phyloP scores from a whole-genome alignment of 192 early-diverging fungal genomes.

The Backusella tuberculispora region DNA sequence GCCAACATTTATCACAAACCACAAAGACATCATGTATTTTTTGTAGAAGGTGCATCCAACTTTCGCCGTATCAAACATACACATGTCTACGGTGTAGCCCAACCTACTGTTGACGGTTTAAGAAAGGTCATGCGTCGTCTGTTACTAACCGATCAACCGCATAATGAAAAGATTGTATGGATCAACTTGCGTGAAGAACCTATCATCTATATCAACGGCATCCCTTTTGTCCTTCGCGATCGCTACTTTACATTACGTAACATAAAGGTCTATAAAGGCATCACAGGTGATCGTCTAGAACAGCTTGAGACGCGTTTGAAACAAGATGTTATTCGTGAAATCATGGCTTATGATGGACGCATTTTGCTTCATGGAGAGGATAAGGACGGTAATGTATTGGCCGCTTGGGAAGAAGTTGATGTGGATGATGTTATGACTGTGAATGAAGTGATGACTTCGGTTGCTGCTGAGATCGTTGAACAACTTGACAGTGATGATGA shows the following conservation, averaged over 20 bases:
- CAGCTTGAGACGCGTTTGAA: slow-evolving; percentile 57
- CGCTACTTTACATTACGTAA: slow-evolving; percentile 61
- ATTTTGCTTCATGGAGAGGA: slow-evolving; percentile 61
- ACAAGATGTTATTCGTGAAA: slow-evolving; percentile 57
- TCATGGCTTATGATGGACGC: slow-evolving; percentile 50
- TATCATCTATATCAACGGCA: slow-evolving; percentile 66
- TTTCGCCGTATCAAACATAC: slow-evolving; percentile 51
- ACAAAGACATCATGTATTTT: slow-evolving; percentile 26
- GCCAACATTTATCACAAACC: neutral
- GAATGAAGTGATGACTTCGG: slow-evolving; percentile 49
- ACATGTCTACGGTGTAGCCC: slow-evolving; percentile 57
- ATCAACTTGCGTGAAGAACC: slow-evolving; percentile 74
- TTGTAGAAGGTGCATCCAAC: slow-evolving; percentile 58
- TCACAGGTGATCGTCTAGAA: slow-evolving; percentile 55
- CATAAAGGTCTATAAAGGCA: slow-evolving; percentile 62
- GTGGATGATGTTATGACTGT: slow-evolving; percentile 56
- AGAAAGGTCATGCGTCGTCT: slow-evolving; percentile 48
- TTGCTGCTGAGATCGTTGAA: slow-evolving; percentile 38
- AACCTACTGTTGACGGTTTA: slow-evolving; percentile 63
- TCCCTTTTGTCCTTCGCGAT: slow-evolving; percentile 68
- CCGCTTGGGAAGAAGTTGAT: slow-evolving; percentile 65
- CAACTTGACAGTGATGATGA: slow-evolving; percentile 20
- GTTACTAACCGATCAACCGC: neutral
- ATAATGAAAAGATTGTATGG: slow-evolving; percentile 50
- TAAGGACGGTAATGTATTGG: slow-evolving; percentile 45